Percentiles rank a stretch among this genome's conserved stretches.
These are phyloP conservation scores for Torrubiellomyces zombiae DNA, from an alignment of 2,329 filamentous ascomycete genomes.

Conservation along the genomic window DNA sequence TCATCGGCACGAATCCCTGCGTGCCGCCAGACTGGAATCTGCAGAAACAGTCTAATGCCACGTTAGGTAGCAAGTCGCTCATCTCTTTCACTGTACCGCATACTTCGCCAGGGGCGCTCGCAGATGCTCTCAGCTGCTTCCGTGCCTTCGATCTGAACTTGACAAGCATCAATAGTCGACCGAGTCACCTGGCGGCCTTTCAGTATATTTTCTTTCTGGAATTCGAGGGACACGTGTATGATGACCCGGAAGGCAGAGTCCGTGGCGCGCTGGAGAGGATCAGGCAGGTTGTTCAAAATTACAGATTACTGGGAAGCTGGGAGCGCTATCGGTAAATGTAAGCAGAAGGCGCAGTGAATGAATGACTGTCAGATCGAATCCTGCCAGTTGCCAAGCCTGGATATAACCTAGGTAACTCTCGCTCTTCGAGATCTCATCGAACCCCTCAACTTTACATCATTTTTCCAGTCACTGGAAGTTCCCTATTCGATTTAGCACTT, in stretches of 20 bases:
- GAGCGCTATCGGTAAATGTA: slow-evolving; percentile 17
- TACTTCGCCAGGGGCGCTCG: slow-evolving; percentile 61
- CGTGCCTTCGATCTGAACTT: slow-evolving; percentile 57
- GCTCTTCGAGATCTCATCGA: too few relatives aligned
- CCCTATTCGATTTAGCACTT: too few relatives aligned
- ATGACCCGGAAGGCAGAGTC: slow-evolving; percentile 39
- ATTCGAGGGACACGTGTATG: slow-evolving; percentile 46
- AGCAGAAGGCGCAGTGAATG: neutral
- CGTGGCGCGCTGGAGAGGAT: slow-evolving; percentile 43
- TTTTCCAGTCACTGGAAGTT: too few relatives aligned
- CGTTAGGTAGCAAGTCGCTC: slow-evolving; percentile 45
- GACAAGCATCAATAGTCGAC: slow-evolving; percentile 79
- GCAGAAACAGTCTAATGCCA: slow-evolving; percentile 10
- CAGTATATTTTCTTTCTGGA: slow-evolving; percentile 94
- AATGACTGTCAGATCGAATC: too few relatives aligned
- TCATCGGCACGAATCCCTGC: slow-evolving; percentile 30
- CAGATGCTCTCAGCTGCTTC: slow-evolving; percentile 67
- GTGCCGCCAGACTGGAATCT: slow-evolving; percentile 11
- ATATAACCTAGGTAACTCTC: too few relatives aligned
- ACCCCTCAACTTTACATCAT: too few relatives aligned
- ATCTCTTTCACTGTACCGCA: slow-evolving; percentile 75
- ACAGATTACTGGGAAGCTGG: slow-evolving; percentile 59
- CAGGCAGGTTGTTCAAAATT: slow-evolving; percentile 37
- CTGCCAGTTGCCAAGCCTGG: too few relatives aligned
- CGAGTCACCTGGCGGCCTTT: slow-evolving; percentile 59